These are phyloP conservation scores for Mesotaenium endlicherianum DNA, from an alignment of 139 green algal genomes.

Conservation along the genomic window DNA sequence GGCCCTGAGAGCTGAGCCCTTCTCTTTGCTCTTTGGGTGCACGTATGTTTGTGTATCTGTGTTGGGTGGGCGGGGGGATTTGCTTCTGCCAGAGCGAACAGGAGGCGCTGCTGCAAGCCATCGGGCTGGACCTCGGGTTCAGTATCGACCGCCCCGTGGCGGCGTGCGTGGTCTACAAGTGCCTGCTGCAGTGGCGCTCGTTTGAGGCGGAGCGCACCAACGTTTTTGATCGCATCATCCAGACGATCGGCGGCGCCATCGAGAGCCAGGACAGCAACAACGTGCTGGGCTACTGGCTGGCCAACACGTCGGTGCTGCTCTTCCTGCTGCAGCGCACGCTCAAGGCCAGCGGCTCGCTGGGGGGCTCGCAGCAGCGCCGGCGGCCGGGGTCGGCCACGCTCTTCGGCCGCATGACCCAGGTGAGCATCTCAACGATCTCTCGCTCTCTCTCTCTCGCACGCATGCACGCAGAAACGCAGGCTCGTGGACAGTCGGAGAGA, in stretches of 20 bases:
- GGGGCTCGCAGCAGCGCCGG: slow-evolving; percentile 1
- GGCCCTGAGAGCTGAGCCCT: too few species aligned
- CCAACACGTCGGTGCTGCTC: slow-evolving; percentile 93
- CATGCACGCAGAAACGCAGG: background rate
- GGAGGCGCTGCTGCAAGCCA: slow-evolving; percentile 73
- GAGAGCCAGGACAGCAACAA: slow-evolving; percentile 70
- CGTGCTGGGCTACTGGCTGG: slow-evolving; percentile 90
- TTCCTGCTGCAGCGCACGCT: slow-evolving; percentile 82
- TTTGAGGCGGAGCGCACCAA: slow-evolving; percentile 89
- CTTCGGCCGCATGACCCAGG: slow-evolving; percentile 45
- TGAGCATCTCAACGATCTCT: background rate
- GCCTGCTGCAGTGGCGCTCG: slow-evolving; percentile 79
- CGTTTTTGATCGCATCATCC: slow-evolving; percentile 94
- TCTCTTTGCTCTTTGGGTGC: too few species aligned
- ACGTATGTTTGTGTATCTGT: background rate
- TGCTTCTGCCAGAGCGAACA: slow-evolving; percentile 65
- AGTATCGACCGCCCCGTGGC: slow-evolving; percentile 74
- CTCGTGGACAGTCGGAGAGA: background rate
- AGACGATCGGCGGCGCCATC: slow-evolving; percentile 75
- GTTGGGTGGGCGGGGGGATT: background rate
- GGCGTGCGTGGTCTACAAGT: slow-evolving; percentile 86
- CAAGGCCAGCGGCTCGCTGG: slow-evolving; percentile 44
- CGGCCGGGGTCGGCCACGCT: background rate
- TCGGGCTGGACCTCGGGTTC: slow-evolving; percentile 73
- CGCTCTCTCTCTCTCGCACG: background rate